Base-by-base conservation (phyloP, 768 basidiomycete species). In the Multifurca ochricompacta region DNA sequence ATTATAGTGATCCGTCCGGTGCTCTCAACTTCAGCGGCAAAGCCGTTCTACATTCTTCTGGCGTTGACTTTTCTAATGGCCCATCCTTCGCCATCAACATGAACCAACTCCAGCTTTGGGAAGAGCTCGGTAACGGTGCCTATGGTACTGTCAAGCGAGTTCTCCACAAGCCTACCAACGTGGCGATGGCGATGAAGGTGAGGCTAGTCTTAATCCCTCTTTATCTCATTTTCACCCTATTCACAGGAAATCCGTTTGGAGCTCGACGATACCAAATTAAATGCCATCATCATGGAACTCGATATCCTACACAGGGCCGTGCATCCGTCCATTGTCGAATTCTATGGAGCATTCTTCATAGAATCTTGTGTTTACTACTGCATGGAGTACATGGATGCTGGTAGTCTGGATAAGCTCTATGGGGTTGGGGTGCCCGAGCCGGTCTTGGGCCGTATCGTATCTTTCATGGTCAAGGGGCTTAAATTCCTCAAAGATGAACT, bases 281-380 rank as follows among this genome's bases (percentile, higher is more conserved):
- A 91, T 63, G 91, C 87, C 13, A 98, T 99, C 74, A 85, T 99
- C 63, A 98, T 97, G 87, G 96, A 99, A 66, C 87, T 99, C 50
- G 95, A 99, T 66, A 87, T 99, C 60, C 81, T 99, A 6, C 96
- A 99, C 69, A 89, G 93, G 25, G 94, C 94, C 3, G 78, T 85
- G 40, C 83, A 87, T 8, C 88, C 87, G 3, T 83, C 90, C 65
- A 98, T 98, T 61, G 91, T 99, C 64, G 96, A 98, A 58, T 99
- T 99, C 63, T 98, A 95, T 67, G 96, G 96, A 40, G 96, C 96
- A 4, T 99, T 99, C 74, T 97, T 96, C 70, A 93, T 96, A 70
- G 96, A 99, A 67, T 91, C 91, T n/a, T 99, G 95, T 68, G 96
- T 99, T 21, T 97, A 99, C 71, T 97, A 96, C 69, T 98, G 94